phyloP scores from a whole-genome alignment of 208 protist genomes.

The Entamoeba invadens region DNA sequence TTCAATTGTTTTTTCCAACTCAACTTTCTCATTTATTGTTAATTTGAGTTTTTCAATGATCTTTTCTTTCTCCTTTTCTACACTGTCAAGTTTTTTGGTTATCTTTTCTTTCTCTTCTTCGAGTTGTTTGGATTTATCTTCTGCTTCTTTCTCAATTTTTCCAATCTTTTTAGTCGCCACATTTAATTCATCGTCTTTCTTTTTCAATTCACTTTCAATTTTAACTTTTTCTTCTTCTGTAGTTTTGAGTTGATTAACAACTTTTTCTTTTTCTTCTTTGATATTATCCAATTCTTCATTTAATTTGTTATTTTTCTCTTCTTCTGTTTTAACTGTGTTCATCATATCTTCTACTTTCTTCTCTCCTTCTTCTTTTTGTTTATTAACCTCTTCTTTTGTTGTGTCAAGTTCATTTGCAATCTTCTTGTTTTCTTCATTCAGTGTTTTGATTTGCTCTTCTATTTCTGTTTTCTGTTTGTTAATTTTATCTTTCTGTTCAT shows the following conservation, averaged over 20 bases:
- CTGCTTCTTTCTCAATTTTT: not conserved
- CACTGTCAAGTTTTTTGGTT: not conserved
- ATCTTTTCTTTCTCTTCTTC: not conserved
- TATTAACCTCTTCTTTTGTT: no score
- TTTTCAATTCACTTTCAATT: not conserved
- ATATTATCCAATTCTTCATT: no score
- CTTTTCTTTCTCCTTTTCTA: not conserved
- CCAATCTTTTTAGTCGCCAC: not conserved
- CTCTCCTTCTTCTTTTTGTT: no score
- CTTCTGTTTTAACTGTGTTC: no score
- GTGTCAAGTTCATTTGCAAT: no score
- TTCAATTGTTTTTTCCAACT: not conserved
- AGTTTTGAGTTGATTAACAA: not conserved
- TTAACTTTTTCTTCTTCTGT: not conserved
- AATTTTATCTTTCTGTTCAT: not conserved
- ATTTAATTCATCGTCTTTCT: not conserved
- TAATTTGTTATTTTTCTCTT: no score
- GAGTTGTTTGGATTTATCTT: not conserved
- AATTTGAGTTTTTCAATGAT: not conserved
- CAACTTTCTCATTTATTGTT: not conserved
- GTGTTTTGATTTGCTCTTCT: no score
- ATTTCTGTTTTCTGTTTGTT: not conserved
- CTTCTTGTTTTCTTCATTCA: no score
- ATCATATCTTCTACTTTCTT: no score
- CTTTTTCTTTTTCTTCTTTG: not conserved